A percentile compares a stretch with the other conserved stretches of the same genome.
phyloP scores from a whole-genome alignment of 495 filamentous ascomycete genomes.

The Neohortaea acidophila region DNA sequence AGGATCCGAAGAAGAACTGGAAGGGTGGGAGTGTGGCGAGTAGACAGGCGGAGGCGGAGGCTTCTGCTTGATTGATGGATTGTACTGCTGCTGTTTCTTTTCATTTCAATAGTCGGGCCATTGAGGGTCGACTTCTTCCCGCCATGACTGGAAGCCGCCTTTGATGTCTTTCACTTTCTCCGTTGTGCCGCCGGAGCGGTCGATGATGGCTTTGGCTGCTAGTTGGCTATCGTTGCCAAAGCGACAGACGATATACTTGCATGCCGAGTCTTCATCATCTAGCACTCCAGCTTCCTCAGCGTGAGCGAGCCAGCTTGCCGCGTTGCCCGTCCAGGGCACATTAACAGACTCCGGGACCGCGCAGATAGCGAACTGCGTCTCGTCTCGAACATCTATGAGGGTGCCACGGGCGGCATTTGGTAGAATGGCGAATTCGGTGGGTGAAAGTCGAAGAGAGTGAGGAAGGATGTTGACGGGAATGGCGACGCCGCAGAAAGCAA shows the following conservation, averaged over 20 bases:
- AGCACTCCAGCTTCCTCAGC: constrained; percentile 11
- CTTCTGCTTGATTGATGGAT: constrained; percentile 12
- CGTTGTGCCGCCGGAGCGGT: constrained; percentile 40
- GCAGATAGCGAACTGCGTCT: constrained; percentile 71
- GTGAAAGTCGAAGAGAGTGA: constrained; percentile 47
- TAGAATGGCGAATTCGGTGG: constrained; percentile 31
- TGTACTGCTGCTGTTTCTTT: background rate
- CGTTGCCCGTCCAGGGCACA: constrained; percentile 46
- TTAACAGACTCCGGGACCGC: constrained; percentile 59
- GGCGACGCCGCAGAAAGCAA: constrained; percentile 55
- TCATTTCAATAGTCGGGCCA: constrained; percentile 50
- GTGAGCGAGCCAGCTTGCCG: constrained; percentile 7
- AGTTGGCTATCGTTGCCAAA: constrained; percentile 83
- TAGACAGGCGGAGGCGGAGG: constrained; percentile 26
- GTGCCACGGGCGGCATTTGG: constrained; percentile 30
- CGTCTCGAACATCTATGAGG: constrained; percentile 70
- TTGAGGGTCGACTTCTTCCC: constrained; percentile 51
- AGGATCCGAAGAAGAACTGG: constrained; percentile 45
- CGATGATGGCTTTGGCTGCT: constrained; percentile 53
- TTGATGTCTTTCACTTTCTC: constrained; percentile 59
- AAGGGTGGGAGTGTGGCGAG: constrained; percentile 42
- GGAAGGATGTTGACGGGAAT: constrained; percentile 36
- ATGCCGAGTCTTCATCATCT: constrained; percentile 7
- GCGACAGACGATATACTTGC: constrained; percentile 54
- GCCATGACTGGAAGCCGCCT: constrained; percentile 78